Evolutionary conservation across 2,329 filamentous ascomycete species (phyloP), one percentile per base, ranked within the genome.

Genomic region (Apiospora hydei): DNA sequence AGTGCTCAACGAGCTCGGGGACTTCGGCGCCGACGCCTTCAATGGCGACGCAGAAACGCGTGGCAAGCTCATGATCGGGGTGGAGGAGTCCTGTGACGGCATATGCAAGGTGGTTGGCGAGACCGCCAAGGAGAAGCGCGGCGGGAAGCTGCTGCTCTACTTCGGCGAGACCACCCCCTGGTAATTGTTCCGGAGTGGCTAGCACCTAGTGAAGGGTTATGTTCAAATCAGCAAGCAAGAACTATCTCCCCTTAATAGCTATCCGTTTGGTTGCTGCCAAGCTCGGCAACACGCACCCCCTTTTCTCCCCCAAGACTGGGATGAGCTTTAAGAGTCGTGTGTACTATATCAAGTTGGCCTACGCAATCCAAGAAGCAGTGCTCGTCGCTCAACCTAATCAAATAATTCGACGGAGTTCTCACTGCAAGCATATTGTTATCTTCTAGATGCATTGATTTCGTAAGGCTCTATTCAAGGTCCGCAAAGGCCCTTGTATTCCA

Each of bases 1-100:
- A 76, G 82, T 84, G 0, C 80, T 83, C 72, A 86, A 84, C 0
- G 82, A 82, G 4, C 82, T 84, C 77, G 84, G 84, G 0, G 82
- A 83, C 71, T 16, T 61, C 30, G 53, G n/a, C n/a, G 53, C 53
- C 53, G n/a, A 26, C 53, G 53, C n/a, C 8, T 1, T 61, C n/a
- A 26, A 61, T 34, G 53, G 30, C n/a, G 53, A 61, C 53, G n/a
- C 53, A 11, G 53, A 61, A 34, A 61, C 24, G 30, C 8, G 26
- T n/a, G 53, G n/a, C 53, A 49, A 64, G 8, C 73, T 72, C 1
- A 43, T 61, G 11, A n/a, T 72, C 1, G 41, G 43, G 14, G 24
- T 74, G 16, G 73, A 74, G 3, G 67, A 69, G 49, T 72, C 71
- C 4, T 69, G 70, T 44, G 72, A 74, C 34, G 73, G 73, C 0